phyloP scores from a whole-genome alignment of 345 rosid genomes.

The Syzygium aromaticum region DNA sequence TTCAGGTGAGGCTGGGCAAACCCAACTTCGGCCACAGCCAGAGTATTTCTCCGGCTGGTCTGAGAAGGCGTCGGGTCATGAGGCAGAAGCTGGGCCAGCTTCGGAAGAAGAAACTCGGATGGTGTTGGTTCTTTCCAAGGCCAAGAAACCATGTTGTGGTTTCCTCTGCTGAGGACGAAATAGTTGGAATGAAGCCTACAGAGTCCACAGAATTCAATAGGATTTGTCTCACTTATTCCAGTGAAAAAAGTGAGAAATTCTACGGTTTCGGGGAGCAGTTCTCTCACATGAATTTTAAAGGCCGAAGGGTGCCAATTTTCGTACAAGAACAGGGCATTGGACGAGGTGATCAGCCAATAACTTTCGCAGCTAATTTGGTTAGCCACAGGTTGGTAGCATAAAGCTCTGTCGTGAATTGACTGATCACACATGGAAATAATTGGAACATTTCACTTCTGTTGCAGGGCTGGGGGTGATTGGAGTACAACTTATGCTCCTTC shows the following conservation, averaged over 20 bases:
- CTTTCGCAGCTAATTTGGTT: slow-evolving; percentile 64
- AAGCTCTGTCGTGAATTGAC: neutral
- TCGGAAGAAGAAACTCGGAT: slow-evolving; percentile 22
- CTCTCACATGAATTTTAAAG: slow-evolving; percentile 64
- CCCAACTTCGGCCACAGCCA: slow-evolving; percentile 11
- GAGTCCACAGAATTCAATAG: slow-evolving; percentile 32
- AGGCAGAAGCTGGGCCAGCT: slow-evolving; percentile 18
- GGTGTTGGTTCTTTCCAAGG: slow-evolving; percentile 24
- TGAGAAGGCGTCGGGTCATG: slow-evolving; percentile 11
- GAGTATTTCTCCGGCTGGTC: slow-evolving; percentile 4
- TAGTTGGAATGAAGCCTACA: slow-evolving; percentile 13
- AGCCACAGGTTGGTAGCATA: slow-evolving; percentile 45
- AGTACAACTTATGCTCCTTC: slow-evolving; percentile 81
- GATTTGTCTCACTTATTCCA: slow-evolving; percentile 44
- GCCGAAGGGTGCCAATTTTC: slow-evolving; percentile 60
- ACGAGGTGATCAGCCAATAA: slow-evolving; percentile 72
- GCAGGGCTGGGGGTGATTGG: slow-evolving; percentile 72
- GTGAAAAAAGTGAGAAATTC: slow-evolving; percentile 50
- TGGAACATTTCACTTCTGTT: neutral
- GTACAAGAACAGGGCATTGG: slow-evolving; percentile 85
- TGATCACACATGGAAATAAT: neutral
- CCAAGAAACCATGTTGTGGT: slow-evolving; percentile 20
- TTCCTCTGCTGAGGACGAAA: slow-evolving; percentile 31
- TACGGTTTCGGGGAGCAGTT: slow-evolving; percentile 73
- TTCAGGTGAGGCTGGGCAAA: slow-evolving; percentile 35